Evolutionary conservation across 1,284 basidiomycete genomes (phyloP).

Genomic region (Kwoniella shivajii): DNA sequence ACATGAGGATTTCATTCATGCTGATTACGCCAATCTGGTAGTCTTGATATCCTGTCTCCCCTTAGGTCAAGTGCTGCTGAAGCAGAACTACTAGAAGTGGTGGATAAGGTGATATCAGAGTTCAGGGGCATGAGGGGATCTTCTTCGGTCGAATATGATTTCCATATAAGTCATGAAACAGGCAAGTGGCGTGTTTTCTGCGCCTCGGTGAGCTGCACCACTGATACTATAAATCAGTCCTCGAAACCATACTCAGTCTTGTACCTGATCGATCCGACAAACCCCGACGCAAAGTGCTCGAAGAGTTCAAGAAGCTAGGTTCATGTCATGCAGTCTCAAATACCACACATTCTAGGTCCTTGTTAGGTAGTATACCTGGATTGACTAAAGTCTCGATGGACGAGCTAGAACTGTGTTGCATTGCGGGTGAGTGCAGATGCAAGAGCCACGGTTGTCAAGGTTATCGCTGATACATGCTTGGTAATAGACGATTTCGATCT

Average conservation of each 20-base stretch:
- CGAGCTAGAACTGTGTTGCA: constrained; percentile 63
- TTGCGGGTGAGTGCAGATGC: constrained; percentile 59
- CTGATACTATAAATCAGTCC: constrained; percentile 25
- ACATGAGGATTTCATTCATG: not conserved
- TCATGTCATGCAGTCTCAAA: constrained; percentile 19
- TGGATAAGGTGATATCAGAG: constrained; percentile 52
- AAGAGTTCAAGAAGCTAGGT: constrained; percentile 41
- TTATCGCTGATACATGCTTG: not conserved
- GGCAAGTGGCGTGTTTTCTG: constrained; percentile 24
- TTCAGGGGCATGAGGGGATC: constrained; percentile 42
- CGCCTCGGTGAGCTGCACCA: not conserved
- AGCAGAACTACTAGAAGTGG: constrained; percentile 52
- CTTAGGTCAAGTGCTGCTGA: constrained; percentile 50
- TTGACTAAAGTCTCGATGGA: constrained; percentile 39
- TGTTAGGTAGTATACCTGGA: constrained; percentile 32
- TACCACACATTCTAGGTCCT: constrained; percentile 25
- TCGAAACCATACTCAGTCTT: constrained; percentile 41
- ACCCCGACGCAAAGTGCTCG: constrained; percentile 34
- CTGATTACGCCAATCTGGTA: constrained; percentile 11
- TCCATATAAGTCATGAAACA: constrained; percentile 51
- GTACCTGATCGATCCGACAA: constrained; percentile 35
- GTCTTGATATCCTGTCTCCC: constrained; percentile 54
- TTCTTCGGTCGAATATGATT: constrained; percentile 48
- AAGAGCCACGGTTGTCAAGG: not conserved
- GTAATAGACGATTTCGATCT: constrained; percentile 39